Percentiles rank a stretch among this genome's conserved stretches.
phyloP scores from a whole-genome alignment of 768 basidiomycete species.

The Mycena galericulata region DNA sequence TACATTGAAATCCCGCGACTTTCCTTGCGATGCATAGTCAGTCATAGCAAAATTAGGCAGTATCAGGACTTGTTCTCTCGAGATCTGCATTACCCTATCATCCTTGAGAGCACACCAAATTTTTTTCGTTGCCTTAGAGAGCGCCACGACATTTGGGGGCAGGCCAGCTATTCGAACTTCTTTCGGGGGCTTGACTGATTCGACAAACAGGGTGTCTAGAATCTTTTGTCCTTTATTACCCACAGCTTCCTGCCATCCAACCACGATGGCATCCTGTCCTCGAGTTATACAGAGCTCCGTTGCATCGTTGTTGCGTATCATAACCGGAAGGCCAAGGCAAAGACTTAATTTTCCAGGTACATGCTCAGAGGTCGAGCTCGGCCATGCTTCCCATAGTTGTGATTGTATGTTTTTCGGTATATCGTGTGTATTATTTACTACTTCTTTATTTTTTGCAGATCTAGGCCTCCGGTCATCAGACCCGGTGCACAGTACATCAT shows the following conservation, averaged over 20 bases:
- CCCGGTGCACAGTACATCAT: slow-evolving; percentile 27
- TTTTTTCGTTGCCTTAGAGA: slow-evolving; percentile 14
- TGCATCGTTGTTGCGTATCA: slow-evolving; percentile 47
- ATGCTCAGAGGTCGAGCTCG: slow-evolving; percentile 16
- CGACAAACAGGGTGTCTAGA: slow-evolving; percentile 46
- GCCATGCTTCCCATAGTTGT: slow-evolving; percentile 1
- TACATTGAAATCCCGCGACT: slow-evolving; percentile 42
- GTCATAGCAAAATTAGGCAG: slow-evolving; percentile 49
- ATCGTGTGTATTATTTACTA: not conserved
- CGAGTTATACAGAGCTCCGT: slow-evolving; percentile 51
- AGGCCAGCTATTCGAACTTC: slow-evolving; percentile 40
- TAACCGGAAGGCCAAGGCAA: slow-evolving; percentile 49
- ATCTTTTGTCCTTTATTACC: slow-evolving; percentile 28
- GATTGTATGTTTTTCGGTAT: not conserved
- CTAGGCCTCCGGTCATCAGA: not conserved
- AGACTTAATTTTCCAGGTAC: slow-evolving; percentile 43
- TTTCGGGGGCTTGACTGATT: slow-evolving; percentile 40
- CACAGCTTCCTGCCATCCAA: slow-evolving; percentile 39
- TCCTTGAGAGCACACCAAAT: slow-evolving; percentile 30
- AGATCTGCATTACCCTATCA: slow-evolving; percentile 32
- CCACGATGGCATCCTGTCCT: slow-evolving; percentile 45
- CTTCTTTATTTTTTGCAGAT: not conserved
- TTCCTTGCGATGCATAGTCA: slow-evolving; percentile 50
- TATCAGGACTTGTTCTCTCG: slow-evolving; percentile 41
- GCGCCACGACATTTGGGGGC: slow-evolving; percentile 46